A percentile compares a stretch with the other conserved stretches of the same genome.
Conservation (phyloP, 495 filamentous ascomycete species). For the Bombardia bombarda region DNA sequence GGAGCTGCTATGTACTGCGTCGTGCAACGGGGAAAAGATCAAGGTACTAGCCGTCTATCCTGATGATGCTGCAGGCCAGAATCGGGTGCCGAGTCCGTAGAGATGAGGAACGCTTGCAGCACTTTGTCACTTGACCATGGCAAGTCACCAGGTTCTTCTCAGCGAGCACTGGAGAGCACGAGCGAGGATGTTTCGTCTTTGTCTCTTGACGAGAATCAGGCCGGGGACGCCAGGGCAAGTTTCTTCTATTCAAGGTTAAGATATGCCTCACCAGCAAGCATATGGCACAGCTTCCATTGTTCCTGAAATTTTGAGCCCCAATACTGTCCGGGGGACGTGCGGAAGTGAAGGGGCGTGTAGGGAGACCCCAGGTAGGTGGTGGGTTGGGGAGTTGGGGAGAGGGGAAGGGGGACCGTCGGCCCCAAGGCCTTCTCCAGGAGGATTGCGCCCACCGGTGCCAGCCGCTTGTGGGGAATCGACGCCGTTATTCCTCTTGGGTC, state of each 20-base stretch:
- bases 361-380: no score
- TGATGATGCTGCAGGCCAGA: constrained; percentile 19
- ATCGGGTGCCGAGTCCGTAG: constrained; percentile 14
- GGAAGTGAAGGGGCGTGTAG: constrained; percentile 2
- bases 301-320: constrained; percentile 3
- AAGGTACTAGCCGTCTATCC: constrained; percentile 20
- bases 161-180: no score
- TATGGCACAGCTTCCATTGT: not conserved
- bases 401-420: constrained; percentile 25
- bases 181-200: no score
- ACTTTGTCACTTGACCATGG: constrained; percentile 8
- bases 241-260: not conserved
- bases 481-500: not conserved
- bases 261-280: not conserved
- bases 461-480: constrained; percentile 11
- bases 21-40: constrained; percentile 18
- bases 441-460: constrained; percentile 5
- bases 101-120: constrained; percentile 10
- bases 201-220: not conserved
- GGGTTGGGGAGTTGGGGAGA: constrained; percentile 5
- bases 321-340: not conserved
- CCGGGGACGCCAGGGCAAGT: no score
- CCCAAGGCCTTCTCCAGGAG: no score
- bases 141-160: not conserved
- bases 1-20: constrained; percentile 15